These are phyloP conservation scores for Candida tetrigidarum DNA, from an alignment of 1,139 yeast genomes.

Conservation along the genomic window DNA sequence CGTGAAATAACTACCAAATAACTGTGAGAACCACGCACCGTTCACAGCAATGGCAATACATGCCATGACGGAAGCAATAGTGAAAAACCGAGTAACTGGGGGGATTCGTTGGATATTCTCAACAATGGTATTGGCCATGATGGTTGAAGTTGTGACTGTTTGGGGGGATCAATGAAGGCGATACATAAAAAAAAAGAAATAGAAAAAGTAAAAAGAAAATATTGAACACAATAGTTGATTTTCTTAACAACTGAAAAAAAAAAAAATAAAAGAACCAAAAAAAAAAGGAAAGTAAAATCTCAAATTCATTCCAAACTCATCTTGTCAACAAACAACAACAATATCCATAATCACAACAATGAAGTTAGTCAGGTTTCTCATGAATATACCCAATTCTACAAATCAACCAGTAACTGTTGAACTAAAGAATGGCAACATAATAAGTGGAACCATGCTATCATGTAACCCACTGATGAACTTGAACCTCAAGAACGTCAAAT, in stretches of 20 bases:
- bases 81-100: slow-evolving; percentile 52
- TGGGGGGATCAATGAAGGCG: not conserved
- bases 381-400: slow-evolving; percentile 70
- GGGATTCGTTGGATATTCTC: slow-evolving; percentile 42
- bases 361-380: slow-evolving; percentile 68
- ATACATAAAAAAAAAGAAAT: slow-evolving; percentile 3
- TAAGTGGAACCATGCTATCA: slow-evolving; percentile 59
- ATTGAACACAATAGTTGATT: not conserved
- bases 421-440: slow-evolving; percentile 75
- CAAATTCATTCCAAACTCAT: not conserved
- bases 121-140: slow-evolving; percentile 24
- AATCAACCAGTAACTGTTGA: slow-evolving; percentile 92
- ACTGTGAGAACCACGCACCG: slow-evolving; percentile 11
- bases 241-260: slow-evolving; percentile 1
- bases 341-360: slow-evolving; percentile 21
- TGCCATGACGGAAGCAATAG: slow-evolving; percentile 37
- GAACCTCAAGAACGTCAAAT: slow-evolving; percentile 78
- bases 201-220: not conserved
- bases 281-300: not conserved
- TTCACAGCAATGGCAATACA: slow-evolving; percentile 24
- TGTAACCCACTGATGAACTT: slow-evolving; percentile 96
- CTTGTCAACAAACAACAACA: not conserved
- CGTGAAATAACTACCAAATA: slow-evolving; percentile 11
- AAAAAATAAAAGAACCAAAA: slow-evolving; percentile 1
- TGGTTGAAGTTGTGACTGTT: not conserved